Evolutionary conservation across 2,329 filamentous ascomycete species (phyloP).

Genomic region (Diaporthe citriasiana): DNA sequence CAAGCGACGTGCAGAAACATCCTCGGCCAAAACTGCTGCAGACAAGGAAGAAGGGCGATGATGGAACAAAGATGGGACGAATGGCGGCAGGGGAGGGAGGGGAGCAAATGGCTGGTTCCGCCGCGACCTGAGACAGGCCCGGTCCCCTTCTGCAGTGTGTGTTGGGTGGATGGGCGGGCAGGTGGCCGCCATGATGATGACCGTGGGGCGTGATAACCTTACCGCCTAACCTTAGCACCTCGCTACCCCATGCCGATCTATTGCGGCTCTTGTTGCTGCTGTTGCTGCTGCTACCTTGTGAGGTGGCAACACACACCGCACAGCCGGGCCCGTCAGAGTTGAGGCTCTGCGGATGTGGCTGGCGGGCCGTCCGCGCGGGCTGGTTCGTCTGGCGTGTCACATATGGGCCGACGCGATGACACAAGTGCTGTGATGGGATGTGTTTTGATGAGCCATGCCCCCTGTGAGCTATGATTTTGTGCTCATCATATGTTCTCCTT

Average conservation of each 20-base stretch:
- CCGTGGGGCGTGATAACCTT: constrained; percentile 9
- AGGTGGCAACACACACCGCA: not conserved
- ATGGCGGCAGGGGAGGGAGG: constrained; percentile 1
- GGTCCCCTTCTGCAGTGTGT: constrained; percentile 14
- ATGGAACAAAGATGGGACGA: constrained; percentile 34
- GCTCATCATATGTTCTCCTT: no score
- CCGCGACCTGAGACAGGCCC: constrained; percentile 27
- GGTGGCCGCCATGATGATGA: not conserved
- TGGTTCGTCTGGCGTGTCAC: constrained; percentile 8
- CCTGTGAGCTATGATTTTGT: not conserved
- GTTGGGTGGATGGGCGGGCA: not conserved
- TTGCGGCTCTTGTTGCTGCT: not conserved
- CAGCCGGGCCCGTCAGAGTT: constrained; percentile 3
- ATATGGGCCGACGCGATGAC: not conserved
- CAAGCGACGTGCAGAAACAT: constrained; percentile 24
- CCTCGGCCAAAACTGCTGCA: constrained; percentile 8
- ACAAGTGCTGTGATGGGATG: not conserved
- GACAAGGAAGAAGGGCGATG: not conserved
- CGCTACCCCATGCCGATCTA: constrained; percentile 12
- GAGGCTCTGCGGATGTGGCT: constrained; percentile 37
- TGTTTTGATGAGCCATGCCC: not conserved
- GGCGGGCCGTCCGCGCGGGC: constrained; percentile 19
- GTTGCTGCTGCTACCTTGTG: not conserved
- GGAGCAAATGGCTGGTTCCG: constrained; percentile 7
- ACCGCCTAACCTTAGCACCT: constrained; percentile 15